Conservation (phyloP, 768 basidiomycete genomes). For the Clavulina sp. region DNA sequence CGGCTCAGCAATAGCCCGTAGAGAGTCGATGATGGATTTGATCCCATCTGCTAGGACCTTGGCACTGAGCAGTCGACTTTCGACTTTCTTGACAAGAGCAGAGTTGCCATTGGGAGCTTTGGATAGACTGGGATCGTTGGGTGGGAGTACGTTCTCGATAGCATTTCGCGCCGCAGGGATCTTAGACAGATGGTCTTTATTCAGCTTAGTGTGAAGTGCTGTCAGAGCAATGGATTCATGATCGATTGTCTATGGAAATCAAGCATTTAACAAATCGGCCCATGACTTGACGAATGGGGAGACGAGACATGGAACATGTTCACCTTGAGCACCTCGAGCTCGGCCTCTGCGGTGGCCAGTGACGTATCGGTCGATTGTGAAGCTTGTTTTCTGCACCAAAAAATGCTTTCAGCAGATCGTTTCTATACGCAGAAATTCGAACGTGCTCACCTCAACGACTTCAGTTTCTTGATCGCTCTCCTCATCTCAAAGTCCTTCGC, state of each 20-base stretch:
- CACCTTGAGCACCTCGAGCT: not conserved
- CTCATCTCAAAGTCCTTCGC: not conserved
- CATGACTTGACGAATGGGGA: no score
- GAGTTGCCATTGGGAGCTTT: not conserved
- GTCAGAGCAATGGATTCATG: not conserved
- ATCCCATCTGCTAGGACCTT: not conserved
- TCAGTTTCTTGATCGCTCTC: not conserved
- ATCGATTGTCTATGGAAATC: not conserved
- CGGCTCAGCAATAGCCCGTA: no score
- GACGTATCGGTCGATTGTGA: not conserved
- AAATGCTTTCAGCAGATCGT: not conserved
- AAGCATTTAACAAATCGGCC: not conserved
- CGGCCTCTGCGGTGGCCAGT: not conserved
- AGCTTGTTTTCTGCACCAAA: not conserved
- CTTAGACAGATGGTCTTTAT: no score
- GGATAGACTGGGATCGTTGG: not conserved
- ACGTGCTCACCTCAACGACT: not conserved
- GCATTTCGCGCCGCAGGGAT: not conserved
- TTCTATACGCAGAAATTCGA: not conserved
- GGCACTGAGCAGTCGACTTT: not conserved
- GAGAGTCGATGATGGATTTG: not conserved
- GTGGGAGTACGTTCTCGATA: not conserved
- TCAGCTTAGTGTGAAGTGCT: not conserved
- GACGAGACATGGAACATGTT: not conserved
- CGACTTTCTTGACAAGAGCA: not conserved